A percentile compares a stretch with the other conserved stretches of the same genome.
Evolutionary conservation across 2,329 filamentous ascomycete species (phyloP).

Genomic region (Tricladium varicosporioides): DNA sequence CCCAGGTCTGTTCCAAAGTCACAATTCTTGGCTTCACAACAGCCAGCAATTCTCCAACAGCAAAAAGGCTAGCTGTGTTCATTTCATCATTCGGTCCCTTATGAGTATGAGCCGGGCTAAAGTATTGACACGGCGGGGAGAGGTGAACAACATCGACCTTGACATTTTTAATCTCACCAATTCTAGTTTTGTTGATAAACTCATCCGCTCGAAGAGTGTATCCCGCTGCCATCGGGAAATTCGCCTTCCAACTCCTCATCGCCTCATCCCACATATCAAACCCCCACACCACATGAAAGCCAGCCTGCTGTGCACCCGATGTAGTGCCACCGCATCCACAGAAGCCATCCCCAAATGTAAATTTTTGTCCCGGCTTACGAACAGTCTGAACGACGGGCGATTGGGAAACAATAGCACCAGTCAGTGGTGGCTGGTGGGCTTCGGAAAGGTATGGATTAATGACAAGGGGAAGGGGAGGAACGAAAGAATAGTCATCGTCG

Average conservation of each 20-base stretch:
- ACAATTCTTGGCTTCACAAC: slow-evolving; percentile 63
- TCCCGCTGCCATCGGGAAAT: slow-evolving; percentile 40
- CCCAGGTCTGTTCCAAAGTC: slow-evolving; percentile 78
- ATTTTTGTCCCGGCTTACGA: slow-evolving; percentile 41
- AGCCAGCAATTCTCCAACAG: slow-evolving; percentile 54
- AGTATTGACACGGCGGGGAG: slow-evolving; percentile 75
- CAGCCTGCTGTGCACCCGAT: slow-evolving; percentile 57
- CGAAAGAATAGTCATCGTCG: background rate
- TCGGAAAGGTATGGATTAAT: slow-evolving; percentile 11
- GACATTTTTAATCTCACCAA: slow-evolving; percentile 25
- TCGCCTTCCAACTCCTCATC: slow-evolving; percentile 24
- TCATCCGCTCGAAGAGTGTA: slow-evolving; percentile 46
- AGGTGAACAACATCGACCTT: slow-evolving; percentile 69
- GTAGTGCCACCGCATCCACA: slow-evolving; percentile 63
- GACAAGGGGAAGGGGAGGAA: background rate
- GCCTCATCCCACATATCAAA: slow-evolving; percentile 54
- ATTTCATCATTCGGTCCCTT: slow-evolving; percentile 57
- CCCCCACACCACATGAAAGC: slow-evolving; percentile 57
- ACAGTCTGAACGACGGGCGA: slow-evolving; percentile 5
- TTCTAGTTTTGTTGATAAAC: slow-evolving; percentile 41
- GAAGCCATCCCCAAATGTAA: slow-evolving; percentile 70
- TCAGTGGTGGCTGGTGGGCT: slow-evolving; percentile 14
- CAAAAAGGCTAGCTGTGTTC: slow-evolving; percentile 61
- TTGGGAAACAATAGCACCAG: slow-evolving; percentile 25
- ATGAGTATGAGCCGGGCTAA: slow-evolving; percentile 68